A percentile compares a stretch with the other conserved stretches of the same genome.
Evolutionary conservation across 345 rosid genomes (phyloP).

Genomic region (Brassica napus): DNA sequence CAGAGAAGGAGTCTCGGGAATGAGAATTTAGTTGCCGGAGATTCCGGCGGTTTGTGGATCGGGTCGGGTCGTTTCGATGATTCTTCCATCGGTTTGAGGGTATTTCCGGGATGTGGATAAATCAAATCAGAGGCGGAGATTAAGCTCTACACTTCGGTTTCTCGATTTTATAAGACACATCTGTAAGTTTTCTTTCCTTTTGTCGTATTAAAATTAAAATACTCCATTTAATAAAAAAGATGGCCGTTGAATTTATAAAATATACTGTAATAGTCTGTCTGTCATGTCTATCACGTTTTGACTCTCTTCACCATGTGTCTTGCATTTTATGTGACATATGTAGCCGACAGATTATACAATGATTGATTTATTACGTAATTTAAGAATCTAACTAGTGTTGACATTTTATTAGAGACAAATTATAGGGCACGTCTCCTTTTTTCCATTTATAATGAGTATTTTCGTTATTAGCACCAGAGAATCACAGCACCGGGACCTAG

Average conservation of each 20-base stretch:
- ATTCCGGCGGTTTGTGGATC: slow-evolving; percentile 28
- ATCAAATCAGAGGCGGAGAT: not conserved
- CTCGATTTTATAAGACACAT: not conserved
- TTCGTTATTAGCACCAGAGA: too few species aligned
- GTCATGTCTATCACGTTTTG: not conserved
- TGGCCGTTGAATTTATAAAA: not conserved
- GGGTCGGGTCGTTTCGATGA: slow-evolving; percentile 27
- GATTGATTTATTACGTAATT: not conserved
- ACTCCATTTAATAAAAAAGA: not conserved
- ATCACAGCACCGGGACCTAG: too few species aligned
- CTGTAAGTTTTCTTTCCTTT: not conserved
- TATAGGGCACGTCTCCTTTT: not conserved
- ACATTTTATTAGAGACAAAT: not conserved
- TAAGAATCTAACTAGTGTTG: not conserved
- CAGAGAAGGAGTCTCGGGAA: slow-evolving; percentile 33
- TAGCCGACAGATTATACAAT: not conserved
- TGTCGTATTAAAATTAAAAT: not conserved
- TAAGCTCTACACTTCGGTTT: not conserved
- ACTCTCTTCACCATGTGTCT: slow-evolving; percentile 9
- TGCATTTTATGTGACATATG: not conserved
- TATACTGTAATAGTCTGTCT: not conserved
- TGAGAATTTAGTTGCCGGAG: slow-evolving; percentile 3
- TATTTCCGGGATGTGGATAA: not conserved
- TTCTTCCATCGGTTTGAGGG: slow-evolving; percentile 29
- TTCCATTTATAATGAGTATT: not conserved